Evolutionary conservation across 2,329 filamentous ascomycete species (phyloP).

Genomic region (Hypoxylon sp.): DNA sequence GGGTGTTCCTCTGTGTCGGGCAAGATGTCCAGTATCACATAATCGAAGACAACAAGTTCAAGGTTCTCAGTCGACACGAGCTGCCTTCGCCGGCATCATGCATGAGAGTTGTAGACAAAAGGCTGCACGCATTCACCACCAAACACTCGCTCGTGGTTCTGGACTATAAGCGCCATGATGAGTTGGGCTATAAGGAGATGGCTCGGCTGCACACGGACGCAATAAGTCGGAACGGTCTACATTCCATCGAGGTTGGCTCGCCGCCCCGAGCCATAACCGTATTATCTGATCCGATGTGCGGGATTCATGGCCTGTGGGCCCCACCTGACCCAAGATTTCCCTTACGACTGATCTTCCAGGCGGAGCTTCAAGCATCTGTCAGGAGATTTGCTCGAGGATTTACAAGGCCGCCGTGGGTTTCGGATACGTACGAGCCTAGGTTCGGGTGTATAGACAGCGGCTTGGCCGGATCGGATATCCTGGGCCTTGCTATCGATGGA

Average conservation of each 20-base stretch:
- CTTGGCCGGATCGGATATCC: slow-evolving; percentile 57
- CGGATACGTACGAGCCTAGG: slow-evolving; percentile 45
- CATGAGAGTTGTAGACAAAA: slow-evolving; percentile 56
- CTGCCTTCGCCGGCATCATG: slow-evolving; percentile 62
- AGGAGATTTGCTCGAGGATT: slow-evolving; percentile 62
- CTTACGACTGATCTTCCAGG: slow-evolving; percentile 62
- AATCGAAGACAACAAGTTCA: slow-evolving; percentile 64
- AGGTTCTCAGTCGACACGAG: slow-evolving; percentile 53
- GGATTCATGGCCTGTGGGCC: slow-evolving; percentile 60
- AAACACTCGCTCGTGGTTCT: slow-evolving; percentile 65
- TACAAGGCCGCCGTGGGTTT: slow-evolving; percentile 62
- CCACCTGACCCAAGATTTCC: slow-evolving; percentile 54
- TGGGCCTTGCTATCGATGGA: slow-evolving; percentile 75
- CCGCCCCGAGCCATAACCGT: slow-evolving; percentile 49
- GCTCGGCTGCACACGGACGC: slow-evolving; percentile 56
- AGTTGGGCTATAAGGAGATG: slow-evolving; percentile 46
- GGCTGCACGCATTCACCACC: slow-evolving; percentile 60
- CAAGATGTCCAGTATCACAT: slow-evolving; percentile 63
- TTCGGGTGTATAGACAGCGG: slow-evolving; percentile 56
- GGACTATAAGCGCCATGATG: slow-evolving; percentile 53
- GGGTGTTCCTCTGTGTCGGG: slow-evolving; percentile 65
- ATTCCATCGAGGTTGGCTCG: slow-evolving; percentile 56
- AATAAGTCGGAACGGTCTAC: slow-evolving; percentile 52
- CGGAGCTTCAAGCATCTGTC: slow-evolving; percentile 63
- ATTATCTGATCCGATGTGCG: slow-evolving; percentile 56